Base-by-base conservation (phyloP, 345 rosid genomes). In the Carallia brachiata region DNA sequence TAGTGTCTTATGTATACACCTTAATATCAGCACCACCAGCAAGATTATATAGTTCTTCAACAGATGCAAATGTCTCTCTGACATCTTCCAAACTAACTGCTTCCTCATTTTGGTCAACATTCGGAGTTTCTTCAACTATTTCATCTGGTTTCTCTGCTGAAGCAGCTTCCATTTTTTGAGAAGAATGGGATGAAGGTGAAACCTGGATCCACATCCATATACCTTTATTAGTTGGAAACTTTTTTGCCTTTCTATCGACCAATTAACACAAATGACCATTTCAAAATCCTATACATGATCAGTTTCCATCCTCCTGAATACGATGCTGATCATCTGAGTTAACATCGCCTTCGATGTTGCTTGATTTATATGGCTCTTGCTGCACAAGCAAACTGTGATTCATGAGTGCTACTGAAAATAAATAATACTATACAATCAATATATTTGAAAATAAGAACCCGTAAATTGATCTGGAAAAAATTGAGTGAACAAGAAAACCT, bases 321-420 rank as follows among this genome's bases (percentile, higher is more conserved):
- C 83, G 37, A 95, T 92, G 88, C 90, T 89, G 76, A 95, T 87
- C 97, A 95, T 95, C 84, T 95, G 99, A 37, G 99, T 92, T 85
- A 95, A 75, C 99, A 95, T 95, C 69, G 99, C 99, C 85, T 92
- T 95, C 39, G 99, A 92, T 23, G 99, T 95, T 52, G 96, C 96
- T 84, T 95, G 99, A 77, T 95, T 95, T 77, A 95, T 80, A 37
- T 92, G 97, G 82, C 97, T 95, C 92, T 95, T 95, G 91, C 97
- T 95, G 75, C 84, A 85, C 68, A 80, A 63, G 67, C 76, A 52
- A 52, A 32, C 55, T 19, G 7, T 52, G 55, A 52, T 15, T 5
- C 34, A 32, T 32, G 34, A 32, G 34, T 32, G 34, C 34, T 32
- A 32, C 34, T 32, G 34, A 32, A 32, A 32, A 32, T 32, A 32